Evolutionary conservation across 768 basidiomycete species (phyloP), one percentile per base, ranked within the genome.

Genomic region (Sporobolomyces pararoseus): DNA sequence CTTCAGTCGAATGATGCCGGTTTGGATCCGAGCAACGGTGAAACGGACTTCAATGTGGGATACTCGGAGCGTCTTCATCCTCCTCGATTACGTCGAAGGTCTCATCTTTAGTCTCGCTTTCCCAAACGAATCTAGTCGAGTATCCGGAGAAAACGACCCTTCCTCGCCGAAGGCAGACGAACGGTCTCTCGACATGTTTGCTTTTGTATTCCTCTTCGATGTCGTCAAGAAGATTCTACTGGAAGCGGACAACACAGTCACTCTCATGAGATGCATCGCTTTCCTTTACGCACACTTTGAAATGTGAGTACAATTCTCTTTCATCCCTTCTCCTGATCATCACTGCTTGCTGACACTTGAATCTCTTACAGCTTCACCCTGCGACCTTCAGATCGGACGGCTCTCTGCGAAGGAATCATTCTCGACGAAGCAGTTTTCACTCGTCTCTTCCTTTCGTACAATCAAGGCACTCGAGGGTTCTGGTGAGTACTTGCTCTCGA

Each of bases 251-350:
- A 80, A 81, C 72, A 80, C 82, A 47, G 75, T 82, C 63, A 80
- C 80, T 12, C 67, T 83, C 32, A 79, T 81, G 71, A 80, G 82
- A 35, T 77, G 77, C 19, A 78, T 82, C 67, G 78, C 80, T 19
- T 82, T 81, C 70, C 71, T 82, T 32, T 82, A 82, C 71, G 79
- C 81, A 13, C 80, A 81, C 63, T 82, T 80, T 75, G 81, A 82
- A 39, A 77, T 79, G 74, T 77, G 6, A 57, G 76, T 4, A 4
- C 29, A 2, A 0, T 34, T 23, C 29, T 17, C 23, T 25, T 6
- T 47, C 9, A 16, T 23, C 12, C 7, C 10, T 19, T 53, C 32
- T 3, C 25, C 27, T 12, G n/a, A n/a, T 29, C 47, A 49, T 9
- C 17, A 9, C 9, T 6, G 14, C 6, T 3, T 10, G n/a, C 61